A percentile compares a stretch with the other conserved stretches of the same genome.
These are phyloP conservation scores for Orbilia quercus DNA, from an alignment of 2,329 filamentous ascomycete species.

Conservation along the genomic window DNA sequence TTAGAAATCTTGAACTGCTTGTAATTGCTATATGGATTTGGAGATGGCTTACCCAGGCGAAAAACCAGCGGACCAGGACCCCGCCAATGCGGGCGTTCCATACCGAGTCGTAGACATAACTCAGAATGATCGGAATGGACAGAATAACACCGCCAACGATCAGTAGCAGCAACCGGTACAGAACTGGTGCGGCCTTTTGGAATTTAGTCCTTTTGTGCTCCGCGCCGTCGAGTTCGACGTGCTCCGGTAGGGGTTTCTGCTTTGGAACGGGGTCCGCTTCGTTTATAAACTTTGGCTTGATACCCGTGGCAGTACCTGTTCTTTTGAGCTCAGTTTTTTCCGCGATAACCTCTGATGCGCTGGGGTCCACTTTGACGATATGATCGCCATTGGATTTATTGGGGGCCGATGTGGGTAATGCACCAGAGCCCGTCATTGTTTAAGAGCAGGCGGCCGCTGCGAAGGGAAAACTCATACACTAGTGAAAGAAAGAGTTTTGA, in stretches of 20 bases:
- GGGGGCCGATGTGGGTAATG: no score
- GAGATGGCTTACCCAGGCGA: constrained; percentile 64
- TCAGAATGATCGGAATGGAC: constrained; percentile 71
- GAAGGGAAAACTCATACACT: no score
- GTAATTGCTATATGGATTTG: background rate
- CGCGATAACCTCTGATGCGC: background rate
- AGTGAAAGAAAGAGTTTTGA: no score
- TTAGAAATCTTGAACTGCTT: background rate
- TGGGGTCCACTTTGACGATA: constrained; percentile 18
- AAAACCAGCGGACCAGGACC: constrained; percentile 70
- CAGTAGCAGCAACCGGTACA: constrained; percentile 6
- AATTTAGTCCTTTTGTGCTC: background rate
- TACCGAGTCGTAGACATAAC: constrained; percentile 57
- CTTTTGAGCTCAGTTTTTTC: constrained; percentile 2
- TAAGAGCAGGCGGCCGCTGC: background rate
- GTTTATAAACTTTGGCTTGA: constrained; percentile 1
- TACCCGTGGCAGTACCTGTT: background rate
- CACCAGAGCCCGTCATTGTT: constrained; percentile 11
- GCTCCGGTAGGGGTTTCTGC: constrained; percentile 7
- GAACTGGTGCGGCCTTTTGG: constrained; percentile 1
- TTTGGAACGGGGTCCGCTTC: background rate
- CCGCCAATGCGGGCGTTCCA: constrained; percentile 60
- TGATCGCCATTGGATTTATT: constrained; percentile 25
- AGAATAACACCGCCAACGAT: constrained; percentile 62
- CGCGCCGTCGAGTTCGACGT: constrained; percentile 10